Percentiles rank a stretch among this genome's conserved stretches.
Conservation (phyloP, 306 rosid species). For the Canavalia ensiformis region DNA sequence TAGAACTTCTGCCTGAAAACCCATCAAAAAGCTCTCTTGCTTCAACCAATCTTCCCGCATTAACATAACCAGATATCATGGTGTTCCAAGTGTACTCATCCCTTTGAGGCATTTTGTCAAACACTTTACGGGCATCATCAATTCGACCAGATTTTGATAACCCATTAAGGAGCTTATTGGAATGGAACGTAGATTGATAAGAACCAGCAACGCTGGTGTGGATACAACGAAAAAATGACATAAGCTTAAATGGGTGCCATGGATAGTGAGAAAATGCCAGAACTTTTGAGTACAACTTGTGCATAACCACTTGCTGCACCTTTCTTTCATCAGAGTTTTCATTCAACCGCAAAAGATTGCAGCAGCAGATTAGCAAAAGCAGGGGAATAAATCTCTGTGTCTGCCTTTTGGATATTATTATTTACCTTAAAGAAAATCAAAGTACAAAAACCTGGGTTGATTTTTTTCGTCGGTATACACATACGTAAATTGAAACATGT, state of each 20-base stretch:
- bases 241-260: conserved; percentile 42
- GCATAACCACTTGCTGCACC: conserved; percentile 50
- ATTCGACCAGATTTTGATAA: conserved; percentile 65
- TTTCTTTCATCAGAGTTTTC: conserved; percentile 25
- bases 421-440: no score
- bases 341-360: neutral
- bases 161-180: conserved; percentile 60
- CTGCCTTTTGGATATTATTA: neutral
- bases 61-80: conserved; percentile 74
- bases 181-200: conserved; percentile 48
- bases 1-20: conserved; percentile 56
- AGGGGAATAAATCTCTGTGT: neutral
- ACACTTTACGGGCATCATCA: conserved; percentile 77
- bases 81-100: conserved; percentile 88
- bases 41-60: conserved; percentile 68
- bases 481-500: no score
- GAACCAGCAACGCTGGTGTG: conserved; percentile 40
- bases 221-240: conserved; percentile 29
- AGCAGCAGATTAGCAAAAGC: neutral
- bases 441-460: no score
- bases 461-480: no score
- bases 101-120: conserved; percentile 70
- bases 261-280: conserved; percentile 28
- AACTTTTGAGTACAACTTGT: conserved; percentile 51
- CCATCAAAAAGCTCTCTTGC: conserved; percentile 72